Conservation (phyloP, 2,329 filamentous ascomycete genomes). For the Meredithiella fracta region DNA sequence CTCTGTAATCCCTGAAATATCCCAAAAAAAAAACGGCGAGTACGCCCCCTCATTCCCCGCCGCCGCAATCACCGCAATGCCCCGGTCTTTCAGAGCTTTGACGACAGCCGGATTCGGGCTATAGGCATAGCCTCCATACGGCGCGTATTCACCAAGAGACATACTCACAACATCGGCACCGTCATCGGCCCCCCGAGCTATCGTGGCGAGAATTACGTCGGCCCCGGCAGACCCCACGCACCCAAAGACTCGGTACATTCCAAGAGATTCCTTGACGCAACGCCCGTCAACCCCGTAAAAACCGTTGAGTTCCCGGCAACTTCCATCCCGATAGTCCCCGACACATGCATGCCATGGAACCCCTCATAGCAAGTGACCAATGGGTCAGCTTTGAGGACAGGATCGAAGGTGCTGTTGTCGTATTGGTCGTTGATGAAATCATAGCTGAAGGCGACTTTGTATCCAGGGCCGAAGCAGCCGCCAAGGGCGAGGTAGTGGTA, state of each 20-base stretch:
- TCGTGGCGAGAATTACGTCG: constrained; percentile 18
- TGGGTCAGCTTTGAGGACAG: constrained; percentile 22
- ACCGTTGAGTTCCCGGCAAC: constrained; percentile 6
- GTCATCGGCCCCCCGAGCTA: constrained; percentile 18
- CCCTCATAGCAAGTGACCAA: constrained; percentile 12
- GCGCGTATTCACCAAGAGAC: constrained; percentile 16
- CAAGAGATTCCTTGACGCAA: constrained; percentile 17
- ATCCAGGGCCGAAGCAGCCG: constrained; percentile 44
- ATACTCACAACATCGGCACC: constrained; percentile 20
- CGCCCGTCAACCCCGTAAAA: constrained; percentile 15
- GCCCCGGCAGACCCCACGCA: constrained; percentile 14
- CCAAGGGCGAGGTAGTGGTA: constrained; percentile 43
- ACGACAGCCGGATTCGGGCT: constrained; percentile 17
- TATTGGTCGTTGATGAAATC: constrained; percentile 44
- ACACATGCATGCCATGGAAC: constrained; percentile 24
- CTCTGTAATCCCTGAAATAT: constrained; percentile 15
- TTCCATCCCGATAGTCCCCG: constrained; percentile 18
- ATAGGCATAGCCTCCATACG: constrained; percentile 18
- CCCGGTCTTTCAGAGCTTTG: constrained; percentile 19
- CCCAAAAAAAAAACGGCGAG: constrained; percentile 31
- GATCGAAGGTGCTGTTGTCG: constrained; percentile 20
- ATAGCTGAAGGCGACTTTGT: constrained; percentile 39
- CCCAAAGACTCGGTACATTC: constrained; percentile 16
- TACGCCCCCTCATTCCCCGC: constrained; percentile 34
- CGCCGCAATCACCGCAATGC: constrained; percentile 33